Base-by-base conservation (phyloP, 1,284 basidiomycete species). In the Ustilago vetiveriae region DNA sequence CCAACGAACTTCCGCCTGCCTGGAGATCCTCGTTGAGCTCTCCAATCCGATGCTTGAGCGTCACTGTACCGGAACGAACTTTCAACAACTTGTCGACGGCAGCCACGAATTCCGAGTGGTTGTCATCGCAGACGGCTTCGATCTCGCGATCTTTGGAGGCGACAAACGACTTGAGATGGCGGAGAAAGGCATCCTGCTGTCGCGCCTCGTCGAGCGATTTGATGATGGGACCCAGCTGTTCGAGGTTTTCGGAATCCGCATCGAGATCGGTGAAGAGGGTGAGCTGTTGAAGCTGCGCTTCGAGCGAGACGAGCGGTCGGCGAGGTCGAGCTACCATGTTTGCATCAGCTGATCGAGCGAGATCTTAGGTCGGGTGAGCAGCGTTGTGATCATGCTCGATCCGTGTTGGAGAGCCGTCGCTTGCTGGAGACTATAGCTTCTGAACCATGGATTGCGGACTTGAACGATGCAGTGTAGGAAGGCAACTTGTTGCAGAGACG, bases 21-120 rank as follows among this genome's bases (percentile, higher is more conserved):
- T 82, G 86, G 57, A 87, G 85, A 67, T 87, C 86, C 10, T 85
- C 84, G 77, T 88, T 86, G 8, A 88, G 82, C 72, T 86, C 85
- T n/a, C 84, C 85, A 53, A 87, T 85, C 21, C 85, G 82, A 40
- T 86, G 83, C 44, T 85, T 83, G 13, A 88, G 78, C 40, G 85
- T 84, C 1, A 85, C 84, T 1, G 86, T 87, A 0, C 86, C 86
- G 47, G 86, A 92, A 76, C 97, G 90, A 80, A 98, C 94, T 43
- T 90, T 92, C 82, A 98, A 90, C 51, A 99, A 86, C 4, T 94
- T 97, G 29, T 94, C 93, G 9, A 98, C 94, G 8, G 94, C 96
- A 21, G 90, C 89, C 22, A 97, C 93, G 81, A 99, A 98, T 82
- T 98, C 96, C 84, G 95, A 92, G 82, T 98, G 97, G 82, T 98